Base-by-base conservation (phyloP, 805 yeast genomes). In the Hanseniaspora jakobsenii region DNA sequence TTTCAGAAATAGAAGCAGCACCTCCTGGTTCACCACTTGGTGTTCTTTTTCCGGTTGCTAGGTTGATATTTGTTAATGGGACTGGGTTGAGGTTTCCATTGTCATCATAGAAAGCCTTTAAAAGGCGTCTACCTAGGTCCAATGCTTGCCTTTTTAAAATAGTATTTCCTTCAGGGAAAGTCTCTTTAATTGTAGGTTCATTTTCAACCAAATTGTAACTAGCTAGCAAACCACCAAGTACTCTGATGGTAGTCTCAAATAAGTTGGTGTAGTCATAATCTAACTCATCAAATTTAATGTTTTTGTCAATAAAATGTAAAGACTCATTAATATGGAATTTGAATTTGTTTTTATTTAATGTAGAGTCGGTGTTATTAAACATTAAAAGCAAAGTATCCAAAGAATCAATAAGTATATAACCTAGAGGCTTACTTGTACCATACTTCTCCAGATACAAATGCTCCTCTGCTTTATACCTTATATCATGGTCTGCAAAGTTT, bases 231-330 rank as follows among this genome's bases (percentile, higher is more conserved):
- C 96, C 96, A 35, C 96, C 96, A 21, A 87, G 65, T 93, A 87
- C 84, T 57, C 95, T 70, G 51, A 84, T 86, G 5, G 96, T 84
- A n/a, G 95, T 85, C 58, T 86, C 96, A 61, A 87, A 87, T 5
- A 85, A 78, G 56, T 80, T 85, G 32, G 84, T 91, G 28, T 72
- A 72, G 49, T 77, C 73, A 14, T 36, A 16, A 57, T 84, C 81
- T 52, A 82, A 73, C n/a, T 29, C 35, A 52, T 77, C 74, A 57
- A 83, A 86, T 43, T 67, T 69, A 51, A 87, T 66, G 40, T 75
- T 84, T 46, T 77, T 64, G 38, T 71, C 68, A 38, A 87, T 80
- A 94, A 95, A 87, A 4, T 72, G 57, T 49, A 75, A 71, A 5
- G 93, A 87, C 23, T 72, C 68, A 29, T 59, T 61, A 26, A 81